These are phyloP conservation scores for Xylariaceae sp. DNA, from an alignment of 2,329 filamentous ascomycete genomes.

Conservation along the genomic window DNA sequence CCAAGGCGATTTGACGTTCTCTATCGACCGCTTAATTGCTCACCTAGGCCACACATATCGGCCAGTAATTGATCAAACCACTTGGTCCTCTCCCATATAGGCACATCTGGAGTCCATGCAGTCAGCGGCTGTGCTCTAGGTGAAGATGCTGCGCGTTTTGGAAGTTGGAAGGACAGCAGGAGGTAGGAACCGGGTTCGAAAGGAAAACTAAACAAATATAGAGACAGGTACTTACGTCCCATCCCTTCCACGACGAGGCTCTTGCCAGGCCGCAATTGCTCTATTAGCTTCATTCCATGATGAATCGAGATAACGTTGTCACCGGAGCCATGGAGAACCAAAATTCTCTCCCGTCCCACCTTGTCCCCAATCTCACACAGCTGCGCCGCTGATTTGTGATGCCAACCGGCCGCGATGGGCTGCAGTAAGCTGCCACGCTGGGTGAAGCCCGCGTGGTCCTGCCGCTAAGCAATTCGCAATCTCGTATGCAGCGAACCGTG, in stretches of 20 bases:
- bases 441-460: constrained; percentile 56
- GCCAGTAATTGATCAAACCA: constrained; percentile 66
- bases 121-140: constrained; percentile 3
- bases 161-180: not conserved
- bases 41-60: constrained; percentile 50
- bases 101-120: constrained; percentile 47
- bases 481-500: constrained; percentile 78
- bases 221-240: constrained; percentile 44
- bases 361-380: constrained; percentile 60
- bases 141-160: not conserved
- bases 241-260: constrained; percentile 61
- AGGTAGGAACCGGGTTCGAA: too few species aligned
- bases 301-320: constrained; percentile 75
- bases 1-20: not conserved
- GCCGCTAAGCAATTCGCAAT: constrained; percentile 72
- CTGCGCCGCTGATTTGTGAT: constrained; percentile 67
- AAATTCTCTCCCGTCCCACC: constrained; percentile 69
- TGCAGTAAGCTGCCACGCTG: constrained; percentile 69
- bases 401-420: constrained; percentile 73
- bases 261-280: constrained; percentile 56
- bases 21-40: constrained; percentile 39
- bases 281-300: constrained; percentile 65
- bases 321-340: constrained; percentile 69
- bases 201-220: not conserved
- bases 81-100: constrained; percentile 64